Evolutionary conservation across 139 green algal species (phyloP), one percentile per base, ranked within the genome.

Genomic region (Chloropicon primus): DNA sequence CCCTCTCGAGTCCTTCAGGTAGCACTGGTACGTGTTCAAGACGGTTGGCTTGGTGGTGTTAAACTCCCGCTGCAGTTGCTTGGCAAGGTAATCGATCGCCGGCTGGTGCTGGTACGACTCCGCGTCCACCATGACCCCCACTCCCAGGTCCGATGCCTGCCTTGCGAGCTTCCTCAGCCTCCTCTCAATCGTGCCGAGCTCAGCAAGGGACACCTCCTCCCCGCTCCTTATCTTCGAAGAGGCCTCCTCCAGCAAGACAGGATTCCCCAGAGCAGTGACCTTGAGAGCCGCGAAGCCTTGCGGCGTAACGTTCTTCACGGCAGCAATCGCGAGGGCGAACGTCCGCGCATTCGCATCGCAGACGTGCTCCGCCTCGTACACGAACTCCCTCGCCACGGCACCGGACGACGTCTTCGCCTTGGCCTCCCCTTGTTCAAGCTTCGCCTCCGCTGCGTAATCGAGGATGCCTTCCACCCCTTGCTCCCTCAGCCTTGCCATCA

Each of bases 91-190:
- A 81, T 96, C 89, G 28, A 97, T 96, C 21, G 91, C 91, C 24
- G 89, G 90, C 84, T 97, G 91, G 78, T 95, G 93, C 84, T 94
- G 94, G 2, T 79, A 89, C 84, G 96, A 91, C 84, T 96, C 93
- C 0, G 93, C 93, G 27, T 97, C 93, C 0, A 96, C 81, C 87
- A 96, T 88, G 24, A 96, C 78, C 24, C 84, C 82, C 28, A 96
- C 91, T 2, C 85, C 28, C 1, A 22, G 1, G 0, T 28, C 77
- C 21, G 72, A 26, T 0, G 87, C 84, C 1, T 29, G 74, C 0
- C 54, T 62, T 0, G 77, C 75, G 71, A 84, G 74, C 28, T 24
- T 23, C 28, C 78, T 72, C 41, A 80, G n/a, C 23, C 74, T 28
- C 26, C 27, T 2, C 24, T 25, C 26, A 1, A 79, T 54, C 10